Conservation (phyloP, 2,329 filamentous ascomycete species). For the Trichophaea hybrida region DNA sequence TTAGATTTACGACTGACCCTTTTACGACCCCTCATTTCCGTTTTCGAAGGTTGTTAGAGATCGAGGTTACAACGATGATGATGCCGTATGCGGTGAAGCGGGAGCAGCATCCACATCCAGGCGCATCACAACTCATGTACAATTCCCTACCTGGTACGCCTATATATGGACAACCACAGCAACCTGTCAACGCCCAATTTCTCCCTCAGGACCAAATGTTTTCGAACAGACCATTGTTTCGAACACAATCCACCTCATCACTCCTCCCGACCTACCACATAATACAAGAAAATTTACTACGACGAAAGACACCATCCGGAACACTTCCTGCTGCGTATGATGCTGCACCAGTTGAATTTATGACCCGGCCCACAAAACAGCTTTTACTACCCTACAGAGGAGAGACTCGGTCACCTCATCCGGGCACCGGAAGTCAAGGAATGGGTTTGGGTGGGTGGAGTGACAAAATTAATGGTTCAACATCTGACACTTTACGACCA, state of each 20-base stretch:
- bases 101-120: constrained; percentile 1
- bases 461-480: constrained; percentile 1
- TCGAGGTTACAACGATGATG: constrained; percentile 1
- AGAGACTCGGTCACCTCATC: constrained; percentile 11
- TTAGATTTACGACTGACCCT: constrained; percentile 4
- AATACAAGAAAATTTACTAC: constrained; percentile 56
- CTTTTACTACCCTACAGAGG: constrained; percentile 51
- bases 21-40: constrained; percentile 5
- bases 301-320: constrained; percentile 88
- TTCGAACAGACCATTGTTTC: constrained; percentile 17
- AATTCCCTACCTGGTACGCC: constrained; percentile 1
- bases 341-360: constrained; percentile 59
- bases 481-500: constrained; percentile 11
- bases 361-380: constrained; percentile 68
- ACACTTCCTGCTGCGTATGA: constrained; percentile 86
- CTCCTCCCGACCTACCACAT: constrained; percentile 13
- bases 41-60: background rate
- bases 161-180: background rate
- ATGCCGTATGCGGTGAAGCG: constrained; percentile 5
- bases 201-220: constrained; percentile 1
- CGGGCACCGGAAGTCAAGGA: background rate
- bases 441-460: background rate
- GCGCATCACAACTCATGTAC: constrained; percentile 4
- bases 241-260: constrained; percentile 16
- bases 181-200: background rate